These are phyloP conservation scores for Metarhizium robertsii DNA, from an alignment of 2,329 filamentous ascomycete genomes.

Conservation along the genomic window DNA sequence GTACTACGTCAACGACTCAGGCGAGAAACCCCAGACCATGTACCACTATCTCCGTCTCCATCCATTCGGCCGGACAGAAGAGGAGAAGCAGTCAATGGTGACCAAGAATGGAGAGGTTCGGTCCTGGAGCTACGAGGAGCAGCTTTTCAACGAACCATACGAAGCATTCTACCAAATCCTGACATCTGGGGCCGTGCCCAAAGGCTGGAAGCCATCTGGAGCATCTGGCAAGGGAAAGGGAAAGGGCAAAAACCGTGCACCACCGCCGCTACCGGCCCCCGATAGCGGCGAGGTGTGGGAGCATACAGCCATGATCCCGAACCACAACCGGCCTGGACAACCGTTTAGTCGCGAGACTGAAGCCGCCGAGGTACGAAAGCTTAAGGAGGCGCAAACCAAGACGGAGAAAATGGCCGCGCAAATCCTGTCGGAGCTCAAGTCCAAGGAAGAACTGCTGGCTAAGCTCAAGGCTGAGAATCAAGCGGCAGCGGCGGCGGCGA, in stretches of 20 bases:
- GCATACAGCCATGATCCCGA: slow-evolving; percentile 67
- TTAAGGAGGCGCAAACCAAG: slow-evolving; percentile 54
- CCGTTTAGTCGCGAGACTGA: slow-evolving; percentile 68
- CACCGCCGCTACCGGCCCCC: slow-evolving; percentile 25
- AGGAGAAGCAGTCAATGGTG: slow-evolving; percentile 53
- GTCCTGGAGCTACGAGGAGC: slow-evolving; percentile 81
- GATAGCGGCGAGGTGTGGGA: slow-evolving; percentile 47
- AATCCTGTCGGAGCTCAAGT: slow-evolving; percentile 51
- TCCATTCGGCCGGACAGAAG: slow-evolving; percentile 77
- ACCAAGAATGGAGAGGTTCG: slow-evolving; percentile 55
- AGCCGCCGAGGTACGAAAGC: slow-evolving; percentile 49
- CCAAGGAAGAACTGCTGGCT: slow-evolving; percentile 53
- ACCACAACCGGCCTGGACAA: slow-evolving; percentile 54
- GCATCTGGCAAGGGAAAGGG: slow-evolving; percentile 41
- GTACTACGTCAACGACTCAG: slow-evolving; percentile 79
- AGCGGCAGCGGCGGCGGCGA: slow-evolving; percentile 33
- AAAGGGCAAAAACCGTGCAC: slow-evolving; percentile 33
- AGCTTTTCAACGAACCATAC: slow-evolving; percentile 95
- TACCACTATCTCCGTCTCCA: slow-evolving; percentile 90
- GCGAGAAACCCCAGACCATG: slow-evolving; percentile 91
- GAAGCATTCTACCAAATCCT: slow-evolving; percentile 84
- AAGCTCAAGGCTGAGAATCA: slow-evolving; percentile 50
- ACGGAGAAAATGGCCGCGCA: slow-evolving; percentile 51
- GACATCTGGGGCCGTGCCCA: slow-evolving; percentile 58
- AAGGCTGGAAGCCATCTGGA: slow-evolving; percentile 30